Evolutionary conservation across 2,329 filamentous ascomycete genomes (phyloP).

Genomic region (Claviceps sorghi): DNA sequence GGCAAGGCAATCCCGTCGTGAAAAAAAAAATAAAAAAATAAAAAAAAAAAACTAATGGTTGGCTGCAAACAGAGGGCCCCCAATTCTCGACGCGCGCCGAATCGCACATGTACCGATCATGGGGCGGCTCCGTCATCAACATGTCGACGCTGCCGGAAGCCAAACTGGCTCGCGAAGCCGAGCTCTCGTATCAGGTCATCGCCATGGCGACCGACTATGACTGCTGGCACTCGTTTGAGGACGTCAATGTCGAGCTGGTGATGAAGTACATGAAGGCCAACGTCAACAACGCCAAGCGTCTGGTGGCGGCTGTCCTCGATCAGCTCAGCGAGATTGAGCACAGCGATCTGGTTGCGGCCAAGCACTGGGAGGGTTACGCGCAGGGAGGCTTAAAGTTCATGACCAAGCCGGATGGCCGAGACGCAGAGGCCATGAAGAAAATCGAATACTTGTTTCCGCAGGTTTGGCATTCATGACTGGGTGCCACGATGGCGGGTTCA

Average conservation of each 20-base stretch:
- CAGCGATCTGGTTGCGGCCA: constrained; percentile 58
- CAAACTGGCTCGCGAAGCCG: constrained; percentile 89
- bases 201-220: constrained; percentile 99
- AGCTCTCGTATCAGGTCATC: constrained; percentile 95
- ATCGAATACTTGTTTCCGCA: constrained; percentile 79
- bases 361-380: constrained; percentile 63
- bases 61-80: constrained; percentile 59
- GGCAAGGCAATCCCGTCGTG: too few species aligned
- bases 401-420: constrained; percentile 64
- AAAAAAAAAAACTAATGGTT: background rate
- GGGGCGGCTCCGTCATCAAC: constrained; percentile 93
- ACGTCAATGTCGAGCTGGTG: constrained; percentile 93
- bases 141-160: constrained; percentile 94
- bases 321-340: constrained; percentile 68
- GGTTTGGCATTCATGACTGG: constrained; percentile 40
- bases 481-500: too few species aligned
- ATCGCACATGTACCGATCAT: constrained; percentile 84
- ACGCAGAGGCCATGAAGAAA: constrained; percentile 61
- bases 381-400: constrained; percentile 69
- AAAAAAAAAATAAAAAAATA: background rate
- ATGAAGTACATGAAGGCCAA: constrained; percentile 95
- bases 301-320: constrained; percentile 78
- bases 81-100: constrained; percentile 95
- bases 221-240: constrained; percentile 78
- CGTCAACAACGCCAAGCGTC: constrained; percentile 67